Conservation (phyloP, 164 flowering plant species). For the Aristolochia californica region DNA sequence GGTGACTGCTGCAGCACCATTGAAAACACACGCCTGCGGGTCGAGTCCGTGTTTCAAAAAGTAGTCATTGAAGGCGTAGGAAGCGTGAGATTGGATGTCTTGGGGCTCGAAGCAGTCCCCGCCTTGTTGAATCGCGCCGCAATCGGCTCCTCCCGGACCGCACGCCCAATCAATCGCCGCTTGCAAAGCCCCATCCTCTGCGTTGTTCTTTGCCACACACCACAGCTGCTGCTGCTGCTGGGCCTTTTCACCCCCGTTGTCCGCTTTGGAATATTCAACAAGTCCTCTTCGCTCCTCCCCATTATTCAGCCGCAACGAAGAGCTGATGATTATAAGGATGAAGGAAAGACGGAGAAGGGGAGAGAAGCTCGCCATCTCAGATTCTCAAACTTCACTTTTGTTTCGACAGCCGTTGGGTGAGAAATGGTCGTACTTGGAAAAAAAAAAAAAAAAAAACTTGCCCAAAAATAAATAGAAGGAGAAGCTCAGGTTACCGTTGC, state of each 20-base stretch:
- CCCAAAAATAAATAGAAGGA: no score
- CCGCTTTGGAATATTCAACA: neutral
- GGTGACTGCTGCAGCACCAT: constrained; percentile 53
- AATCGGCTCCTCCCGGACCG: constrained; percentile 63
- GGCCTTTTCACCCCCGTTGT: neutral
- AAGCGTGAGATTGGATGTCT: constrained; percentile 47
- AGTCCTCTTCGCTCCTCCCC: neutral
- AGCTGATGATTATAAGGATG: neutral
- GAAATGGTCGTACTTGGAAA: no score
- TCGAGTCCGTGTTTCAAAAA: constrained; percentile 36
- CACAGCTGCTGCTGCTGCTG: constrained; percentile 29
- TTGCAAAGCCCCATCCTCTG: constrained; percentile 58
- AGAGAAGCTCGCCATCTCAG: no score
- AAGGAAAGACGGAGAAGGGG: neutral
- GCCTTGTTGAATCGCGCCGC: constrained; percentile 55
- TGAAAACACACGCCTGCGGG: constrained; percentile 52
- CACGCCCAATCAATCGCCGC: constrained; percentile 83
- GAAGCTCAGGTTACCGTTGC: no score
- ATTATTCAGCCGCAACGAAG: neutral
- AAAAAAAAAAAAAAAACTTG: no score
- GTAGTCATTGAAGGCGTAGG: constrained; percentile 78
- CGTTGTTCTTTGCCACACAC: constrained; percentile 97
- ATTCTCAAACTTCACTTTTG: no score
- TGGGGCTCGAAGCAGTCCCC: constrained; percentile 51
- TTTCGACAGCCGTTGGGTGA: no score